Evolutionary conservation across 306 rosid species (phyloP), one percentile per base, ranked within the genome.

Genomic region (Glycyrrhiza uralensis): DNA sequence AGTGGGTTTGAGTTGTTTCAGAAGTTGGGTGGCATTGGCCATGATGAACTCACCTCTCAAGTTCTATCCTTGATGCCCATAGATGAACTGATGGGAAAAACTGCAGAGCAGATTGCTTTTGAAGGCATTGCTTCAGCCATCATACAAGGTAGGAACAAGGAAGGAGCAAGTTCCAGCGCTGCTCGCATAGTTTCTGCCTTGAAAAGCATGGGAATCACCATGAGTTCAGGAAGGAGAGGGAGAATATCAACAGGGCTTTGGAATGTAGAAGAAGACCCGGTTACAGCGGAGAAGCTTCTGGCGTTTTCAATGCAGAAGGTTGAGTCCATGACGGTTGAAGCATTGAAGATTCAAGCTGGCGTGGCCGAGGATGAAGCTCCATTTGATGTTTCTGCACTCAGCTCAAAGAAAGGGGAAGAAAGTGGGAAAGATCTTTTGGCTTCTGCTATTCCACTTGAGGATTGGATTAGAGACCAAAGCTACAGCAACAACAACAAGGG

Each of bases 121-220:
- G 96, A 89, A 85, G 99, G 99, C 83, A 89, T 91, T 52, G 99
- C 97, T 24, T 84, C 91, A 7, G 88, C 92, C 20, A 87, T 95
- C 73, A 85, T 95, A 76, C 90, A 95, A 63, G 97, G 97, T 26
- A 82, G 99, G 76, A 91, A 78, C 88, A 92, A 81, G 79, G 99
- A 95, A 82, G 96, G 92, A 17, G 96, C 97, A 0, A 92, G 88
- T 80, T 91, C 99, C 0, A 91, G 89, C 6, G 96, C 97, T 3
- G 96, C 93, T 2, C 83, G 92, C 14, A 87, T 89, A 55, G 84
- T 95, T 66, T 88, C 88, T 19, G 71, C 85, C 0, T 79, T 87
- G 18, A 93, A 85, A 81, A 77, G 79, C 76, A 86, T 89, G 92
- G 88, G 87, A 52, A 79, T 57, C 19, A 80, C 85, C 0, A 79